Evolutionary conservation across 371 early-diverging fungal genomes (phyloP).

Genomic region (Apophysomyces elegans): DNA sequence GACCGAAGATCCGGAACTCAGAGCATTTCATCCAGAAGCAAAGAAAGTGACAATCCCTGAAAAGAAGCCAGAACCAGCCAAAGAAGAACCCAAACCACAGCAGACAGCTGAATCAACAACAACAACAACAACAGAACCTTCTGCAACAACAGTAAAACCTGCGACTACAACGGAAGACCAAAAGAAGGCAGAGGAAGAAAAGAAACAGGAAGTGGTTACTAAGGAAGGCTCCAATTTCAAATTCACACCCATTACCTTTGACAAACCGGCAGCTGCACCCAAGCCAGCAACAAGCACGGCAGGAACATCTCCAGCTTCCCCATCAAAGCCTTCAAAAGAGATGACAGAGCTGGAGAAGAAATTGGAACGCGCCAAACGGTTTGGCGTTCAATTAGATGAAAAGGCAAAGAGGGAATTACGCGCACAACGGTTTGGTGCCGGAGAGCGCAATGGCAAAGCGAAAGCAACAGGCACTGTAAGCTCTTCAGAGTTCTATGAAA

Average conservation of each 20-base stretch:
- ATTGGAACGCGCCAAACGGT: constrained; percentile 61
- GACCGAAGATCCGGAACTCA: constrained; percentile 24
- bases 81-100: constrained; percentile 16
- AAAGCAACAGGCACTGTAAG: constrained; percentile 9
- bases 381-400: constrained; percentile 53
- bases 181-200: constrained; percentile 13
- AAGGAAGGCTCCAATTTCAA: constrained; percentile 37
- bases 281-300: not conserved
- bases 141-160: constrained; percentile 19
- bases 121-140: constrained; percentile 18
- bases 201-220: constrained; percentile 7
- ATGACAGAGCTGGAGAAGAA: constrained; percentile 40
- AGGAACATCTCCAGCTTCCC: constrained; percentile 18
- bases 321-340: constrained; percentile 19
- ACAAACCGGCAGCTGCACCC: constrained; percentile 16
- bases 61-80: constrained; percentile 3
- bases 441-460: constrained; percentile 9
- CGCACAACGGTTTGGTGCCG: constrained; percentile 45
- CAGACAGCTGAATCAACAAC: constrained; percentile 18
- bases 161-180: constrained; percentile 24
- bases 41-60: constrained; percentile 8
- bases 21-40: constrained; percentile 16
- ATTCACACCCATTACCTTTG: constrained; percentile 51
- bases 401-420: constrained; percentile 45
- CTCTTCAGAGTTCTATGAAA: constrained; percentile 1